Conservation (phyloP, 495 filamentous ascomycete species). For the Aspergillus sclerotioniger region DNA sequence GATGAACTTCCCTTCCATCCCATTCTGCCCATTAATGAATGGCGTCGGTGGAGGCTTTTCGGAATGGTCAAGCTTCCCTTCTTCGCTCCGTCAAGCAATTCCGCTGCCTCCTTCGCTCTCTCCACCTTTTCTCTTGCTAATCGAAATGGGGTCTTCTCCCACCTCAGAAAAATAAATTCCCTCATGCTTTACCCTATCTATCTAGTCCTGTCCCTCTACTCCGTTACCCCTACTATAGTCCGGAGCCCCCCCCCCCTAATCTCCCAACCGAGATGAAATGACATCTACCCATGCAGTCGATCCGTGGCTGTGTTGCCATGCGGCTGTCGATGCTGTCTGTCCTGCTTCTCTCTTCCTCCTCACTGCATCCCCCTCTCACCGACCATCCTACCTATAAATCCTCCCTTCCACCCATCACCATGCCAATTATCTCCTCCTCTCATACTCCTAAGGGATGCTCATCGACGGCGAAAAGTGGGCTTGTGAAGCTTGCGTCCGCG, state of each 20-base stretch:
- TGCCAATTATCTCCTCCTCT: slow-evolving; percentile 2
- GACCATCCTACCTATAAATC: slow-evolving; percentile 16
- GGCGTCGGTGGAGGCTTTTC: too few species aligned
- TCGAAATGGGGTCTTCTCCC: neutral
- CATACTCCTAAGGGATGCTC: slow-evolving; percentile 55
- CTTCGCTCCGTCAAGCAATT: neutral
- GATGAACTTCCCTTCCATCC: too few species aligned
- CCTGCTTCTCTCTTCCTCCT: neutral
- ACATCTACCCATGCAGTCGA: slow-evolving; percentile 13
- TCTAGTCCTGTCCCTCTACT: too few species aligned
- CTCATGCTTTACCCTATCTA: too few species aligned
- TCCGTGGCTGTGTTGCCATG: slow-evolving; percentile 14
- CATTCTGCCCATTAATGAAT: too few species aligned
- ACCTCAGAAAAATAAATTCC: too few species aligned
- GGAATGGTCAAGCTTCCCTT: too few species aligned
- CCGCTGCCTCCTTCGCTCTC: too few species aligned
- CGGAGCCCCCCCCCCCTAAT: too few species aligned
- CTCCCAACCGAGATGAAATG: neutral
- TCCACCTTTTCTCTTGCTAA: neutral
- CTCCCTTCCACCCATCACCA: slow-evolving; percentile 7
- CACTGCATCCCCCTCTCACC: neutral
- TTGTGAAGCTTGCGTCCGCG: slow-evolving; percentile 90
- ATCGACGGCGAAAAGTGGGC: slow-evolving; percentile 87
- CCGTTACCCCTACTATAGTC: too few species aligned
- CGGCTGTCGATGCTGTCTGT: neutral